These are phyloP conservation scores for Blastocystis sp. DNA, from an alignment of 352 stramenopile species.

Conservation along the genomic window DNA sequence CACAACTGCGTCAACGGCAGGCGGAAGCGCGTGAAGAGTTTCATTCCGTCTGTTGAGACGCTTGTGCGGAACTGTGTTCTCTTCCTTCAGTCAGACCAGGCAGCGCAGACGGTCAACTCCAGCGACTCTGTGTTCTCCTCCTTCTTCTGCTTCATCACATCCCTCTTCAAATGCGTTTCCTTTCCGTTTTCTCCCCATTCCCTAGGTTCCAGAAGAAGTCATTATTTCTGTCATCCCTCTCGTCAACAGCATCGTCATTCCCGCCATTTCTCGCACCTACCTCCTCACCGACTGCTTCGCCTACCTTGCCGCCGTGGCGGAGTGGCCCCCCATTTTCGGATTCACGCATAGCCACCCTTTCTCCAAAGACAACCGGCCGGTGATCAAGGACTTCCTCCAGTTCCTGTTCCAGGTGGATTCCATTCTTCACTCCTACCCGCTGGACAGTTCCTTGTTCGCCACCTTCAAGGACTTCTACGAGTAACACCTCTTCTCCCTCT, in stretches of 20 bases:
- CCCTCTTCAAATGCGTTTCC: slow-evolving; percentile 1
- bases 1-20: slow-evolving; percentile 38
- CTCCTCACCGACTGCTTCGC: slow-evolving; percentile 3
- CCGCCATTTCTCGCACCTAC: background rate
- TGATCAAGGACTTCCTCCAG: background rate
- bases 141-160: slow-evolving; percentile 28
- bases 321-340: background rate
- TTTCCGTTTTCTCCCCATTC: background rate
- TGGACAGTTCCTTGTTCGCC: background rate
- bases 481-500: background rate
- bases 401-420: slow-evolving; percentile 11
- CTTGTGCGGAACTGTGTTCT: background rate
- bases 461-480: slow-evolving; percentile 14
- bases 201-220: slow-evolving; percentile 48
- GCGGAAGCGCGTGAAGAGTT: slow-evolving; percentile 21
- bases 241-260: slow-evolving; percentile 42
- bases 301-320: slow-evolving; percentile 12
- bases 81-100: background rate
- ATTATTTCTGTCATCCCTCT: background rate
- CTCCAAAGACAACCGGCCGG: slow-evolving; percentile 44
- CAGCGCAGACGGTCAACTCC: background rate
- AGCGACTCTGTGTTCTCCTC: slow-evolving; percentile 2
- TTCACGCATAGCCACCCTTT: slow-evolving; percentile 22
- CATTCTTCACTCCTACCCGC: background rate
- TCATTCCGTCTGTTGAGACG: background rate